Percentiles rank a stretch among this genome's conserved stretches.
phyloP scores from a whole-genome alignment of 2,329 filamentous ascomycete genomes.

The Botrytis elliptica region DNA sequence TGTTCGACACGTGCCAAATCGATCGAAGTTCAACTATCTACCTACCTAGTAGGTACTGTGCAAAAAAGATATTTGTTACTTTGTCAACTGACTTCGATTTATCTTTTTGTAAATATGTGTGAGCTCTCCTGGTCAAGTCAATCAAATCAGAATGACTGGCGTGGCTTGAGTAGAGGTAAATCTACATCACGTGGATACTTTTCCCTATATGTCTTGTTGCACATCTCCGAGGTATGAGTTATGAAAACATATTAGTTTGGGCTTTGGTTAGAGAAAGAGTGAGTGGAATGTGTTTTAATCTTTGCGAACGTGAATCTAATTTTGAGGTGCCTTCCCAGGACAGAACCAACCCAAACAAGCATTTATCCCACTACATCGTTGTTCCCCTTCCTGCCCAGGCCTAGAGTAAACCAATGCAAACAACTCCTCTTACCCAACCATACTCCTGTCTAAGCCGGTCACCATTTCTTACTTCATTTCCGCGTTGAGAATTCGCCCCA shows the following conservation, averaged over 20 bases:
- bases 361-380: no score
- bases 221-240: neutral
- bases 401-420: neutral
- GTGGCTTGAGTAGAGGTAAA: neutral
- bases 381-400: neutral
- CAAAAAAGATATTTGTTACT: no score
- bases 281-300: neutral
- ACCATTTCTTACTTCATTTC: no score
- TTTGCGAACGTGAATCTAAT: neutral
- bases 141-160: no score
- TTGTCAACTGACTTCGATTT: no score
- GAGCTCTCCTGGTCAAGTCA: no score
- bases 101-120: no score
- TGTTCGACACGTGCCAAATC: no score
- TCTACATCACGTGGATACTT: neutral
- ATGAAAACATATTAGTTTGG: neutral
- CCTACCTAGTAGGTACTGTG: no score
- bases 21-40: no score
- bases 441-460: neutral
- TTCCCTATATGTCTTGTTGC: neutral
- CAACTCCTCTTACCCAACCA: neutral
- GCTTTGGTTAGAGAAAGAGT: neutral
- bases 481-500: no score
- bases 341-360: neutral
- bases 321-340: neutral